These are phyloP conservation scores for Ganoderma sinense DNA, from an alignment of 1,284 basidiomycete species.

Conservation along the genomic window DNA sequence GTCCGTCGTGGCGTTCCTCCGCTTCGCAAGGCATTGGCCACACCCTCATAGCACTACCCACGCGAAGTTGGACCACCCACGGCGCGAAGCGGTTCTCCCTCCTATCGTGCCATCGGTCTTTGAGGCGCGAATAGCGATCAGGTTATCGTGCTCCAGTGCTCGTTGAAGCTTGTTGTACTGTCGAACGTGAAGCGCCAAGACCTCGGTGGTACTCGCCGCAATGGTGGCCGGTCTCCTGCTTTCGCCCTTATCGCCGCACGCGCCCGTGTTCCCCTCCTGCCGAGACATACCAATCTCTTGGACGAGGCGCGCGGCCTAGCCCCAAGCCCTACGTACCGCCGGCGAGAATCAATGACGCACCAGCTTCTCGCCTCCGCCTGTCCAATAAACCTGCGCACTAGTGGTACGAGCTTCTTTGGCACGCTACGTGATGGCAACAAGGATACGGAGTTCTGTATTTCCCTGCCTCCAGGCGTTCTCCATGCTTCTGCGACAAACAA, in stretches of 20 bases:
- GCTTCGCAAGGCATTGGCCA: slow-evolving; percentile 5
- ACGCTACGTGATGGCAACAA: slow-evolving; percentile 2
- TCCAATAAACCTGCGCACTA: not conserved
- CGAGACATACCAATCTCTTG: not conserved
- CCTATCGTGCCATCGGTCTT: not conserved
- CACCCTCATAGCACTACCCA: not conserved
- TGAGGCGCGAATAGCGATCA: slow-evolving; percentile 8
- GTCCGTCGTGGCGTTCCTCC: slow-evolving; percentile 7
- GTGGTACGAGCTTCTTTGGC: not conserved
- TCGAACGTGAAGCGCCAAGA: not conserved
- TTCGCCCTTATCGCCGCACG: slow-evolving; percentile 15
- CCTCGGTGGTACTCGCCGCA: not conserved
- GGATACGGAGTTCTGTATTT: no score
- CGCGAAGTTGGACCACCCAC: not conserved
- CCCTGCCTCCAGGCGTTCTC: not conserved
- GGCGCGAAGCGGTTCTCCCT: not conserved
- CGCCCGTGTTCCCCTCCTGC: not conserved
- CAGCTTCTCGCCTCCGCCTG: not conserved
- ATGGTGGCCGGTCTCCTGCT: slow-evolving; percentile 14
- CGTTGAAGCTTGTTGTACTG: not conserved
- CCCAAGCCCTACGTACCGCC: not conserved
- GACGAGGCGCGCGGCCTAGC: not conserved
- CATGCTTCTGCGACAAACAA: not conserved
- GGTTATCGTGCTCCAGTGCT: not conserved
- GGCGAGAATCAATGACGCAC: not conserved